These are phyloP conservation scores for Plasmopara halstedii DNA, from an alignment of 352 stramenopile genomes.

Conservation along the genomic window DNA sequence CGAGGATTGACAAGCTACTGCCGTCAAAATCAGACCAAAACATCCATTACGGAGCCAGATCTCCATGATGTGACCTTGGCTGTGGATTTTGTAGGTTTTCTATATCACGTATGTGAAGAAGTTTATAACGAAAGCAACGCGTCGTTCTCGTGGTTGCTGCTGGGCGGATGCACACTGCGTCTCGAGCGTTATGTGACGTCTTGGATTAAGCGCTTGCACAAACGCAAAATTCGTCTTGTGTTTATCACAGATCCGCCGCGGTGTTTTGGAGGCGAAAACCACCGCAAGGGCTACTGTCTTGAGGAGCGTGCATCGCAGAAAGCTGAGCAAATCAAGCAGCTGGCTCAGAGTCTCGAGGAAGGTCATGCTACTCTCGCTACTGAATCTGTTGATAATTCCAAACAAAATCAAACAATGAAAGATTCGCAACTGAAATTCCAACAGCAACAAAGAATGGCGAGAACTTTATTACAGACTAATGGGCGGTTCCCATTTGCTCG, in stretches of 20 bases:
- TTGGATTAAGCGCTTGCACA: slow-evolving; percentile 40
- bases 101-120: slow-evolving; percentile 62
- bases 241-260: slow-evolving; percentile 72
- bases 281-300: slow-evolving; percentile 54
- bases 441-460: slow-evolving; percentile 10
- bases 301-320: slow-evolving; percentile 55
- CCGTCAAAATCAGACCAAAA: slow-evolving; percentile 36
- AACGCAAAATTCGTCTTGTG: slow-evolving; percentile 39
- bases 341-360: slow-evolving; percentile 22
- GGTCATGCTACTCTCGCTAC: background rate
- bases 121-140: slow-evolving; percentile 30
- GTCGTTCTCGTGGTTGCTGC: slow-evolving; percentile 44
- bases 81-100: slow-evolving; percentile 76
- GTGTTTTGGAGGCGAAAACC: slow-evolving; percentile 59
- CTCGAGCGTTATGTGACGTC: slow-evolving; percentile 36
- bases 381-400: background rate
- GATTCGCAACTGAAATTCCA: background rate
- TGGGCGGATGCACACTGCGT: slow-evolving; percentile 46
- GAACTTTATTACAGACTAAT: slow-evolving; percentile 51
- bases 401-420: background rate
- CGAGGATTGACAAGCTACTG: slow-evolving; percentile 53
- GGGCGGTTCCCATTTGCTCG: slow-evolving; percentile 69
- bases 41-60: slow-evolving; percentile 25
- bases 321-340: slow-evolving; percentile 31
- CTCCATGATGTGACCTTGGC: slow-evolving; percentile 64